Percentiles rank a stretch among this genome's conserved stretches.
phyloP scores from a whole-genome alignment of 441 rosid genomes.

The Cnidoscolus chayamansa region DNA sequence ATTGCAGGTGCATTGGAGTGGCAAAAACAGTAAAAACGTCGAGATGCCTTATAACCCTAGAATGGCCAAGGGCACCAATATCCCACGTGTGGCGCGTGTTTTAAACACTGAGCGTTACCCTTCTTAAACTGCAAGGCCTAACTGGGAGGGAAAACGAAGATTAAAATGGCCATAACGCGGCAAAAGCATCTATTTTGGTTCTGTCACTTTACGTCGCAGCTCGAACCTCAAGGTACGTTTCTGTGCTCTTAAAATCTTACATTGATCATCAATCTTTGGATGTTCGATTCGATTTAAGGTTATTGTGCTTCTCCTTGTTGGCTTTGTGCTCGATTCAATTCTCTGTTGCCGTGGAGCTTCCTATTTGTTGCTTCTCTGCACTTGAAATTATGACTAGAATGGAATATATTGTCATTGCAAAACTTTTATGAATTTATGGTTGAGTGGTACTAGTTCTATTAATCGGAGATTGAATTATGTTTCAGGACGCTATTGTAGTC shows the following conservation, averaged over 20 bases:
- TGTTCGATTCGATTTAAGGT: background rate
- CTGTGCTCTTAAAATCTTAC: background rate
- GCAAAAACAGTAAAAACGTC: too few relatives aligned
- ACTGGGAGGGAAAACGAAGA: conserved; percentile 30
- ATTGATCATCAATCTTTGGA: background rate
- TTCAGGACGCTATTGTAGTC: background rate
- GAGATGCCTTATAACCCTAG: too few relatives aligned
- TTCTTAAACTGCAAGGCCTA: background rate
- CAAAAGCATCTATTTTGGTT: conserved; percentile 3
- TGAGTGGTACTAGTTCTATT: background rate
- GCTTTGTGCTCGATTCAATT: background rate
- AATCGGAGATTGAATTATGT: background rate
- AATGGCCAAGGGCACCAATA: background rate
- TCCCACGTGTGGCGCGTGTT: background rate
- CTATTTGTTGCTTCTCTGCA: background rate
- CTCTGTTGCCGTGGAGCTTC: too few relatives aligned
- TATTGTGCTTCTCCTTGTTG: background rate
- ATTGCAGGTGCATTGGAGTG: too few relatives aligned
- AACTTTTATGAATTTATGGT: background rate
- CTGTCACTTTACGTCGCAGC: background rate
- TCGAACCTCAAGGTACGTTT: background rate
- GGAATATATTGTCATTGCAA: background rate
- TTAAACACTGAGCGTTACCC: background rate
- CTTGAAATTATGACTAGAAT: background rate
- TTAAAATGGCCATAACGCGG: conserved; percentile 23